Evolutionary conservation across 805 yeast species (phyloP).

Genomic region (Tanozyma kutaoensis): DNA sequence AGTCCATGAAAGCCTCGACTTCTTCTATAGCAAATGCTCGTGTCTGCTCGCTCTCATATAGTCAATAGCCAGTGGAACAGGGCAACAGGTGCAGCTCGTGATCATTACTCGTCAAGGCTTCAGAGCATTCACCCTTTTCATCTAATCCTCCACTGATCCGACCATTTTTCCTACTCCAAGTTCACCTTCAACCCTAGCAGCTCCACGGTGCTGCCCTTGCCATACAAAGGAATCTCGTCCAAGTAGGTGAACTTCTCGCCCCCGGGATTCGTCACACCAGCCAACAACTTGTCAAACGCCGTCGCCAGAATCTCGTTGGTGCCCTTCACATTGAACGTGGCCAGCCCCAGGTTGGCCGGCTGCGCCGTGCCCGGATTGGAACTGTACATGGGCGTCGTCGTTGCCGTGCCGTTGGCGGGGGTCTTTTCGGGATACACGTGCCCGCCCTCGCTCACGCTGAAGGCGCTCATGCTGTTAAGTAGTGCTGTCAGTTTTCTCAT

Average conservation of each 20-base stretch:
- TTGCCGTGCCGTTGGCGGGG: conserved; percentile 5
- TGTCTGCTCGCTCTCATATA: no score
- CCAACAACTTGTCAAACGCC: conserved; percentile 19
- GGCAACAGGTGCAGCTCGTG: no score
- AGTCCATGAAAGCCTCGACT: no score
- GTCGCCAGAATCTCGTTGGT: conserved; percentile 13
- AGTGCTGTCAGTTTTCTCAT: conserved; percentile 20
- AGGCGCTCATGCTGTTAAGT: conserved; percentile 18
- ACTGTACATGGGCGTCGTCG: conserved; percentile 3
- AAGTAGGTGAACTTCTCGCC: conserved; percentile 14
- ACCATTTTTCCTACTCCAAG: conserved; percentile 1
- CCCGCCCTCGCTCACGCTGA: conserved; percentile 21
- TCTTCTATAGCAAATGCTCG: no score
- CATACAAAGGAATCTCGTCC: conserved; percentile 25
- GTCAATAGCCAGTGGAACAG: no score
- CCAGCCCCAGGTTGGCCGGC: conserved; percentile 2
- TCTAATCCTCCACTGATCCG: no score
- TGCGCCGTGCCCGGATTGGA: conserved; percentile 8
- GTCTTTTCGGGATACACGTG: conserved; percentile 10
- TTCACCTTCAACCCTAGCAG: conserved; percentile 18
- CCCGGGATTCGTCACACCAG: conserved; percentile 8
- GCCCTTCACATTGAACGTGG: conserved; percentile 2
- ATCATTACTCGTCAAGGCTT: no score
- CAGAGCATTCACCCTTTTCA: no score
- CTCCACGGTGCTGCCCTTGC: conserved; percentile 25